Evolutionary conservation across 176 grass and related monocot species (phyloP).

Genomic region (Chloris gayana): DNA sequence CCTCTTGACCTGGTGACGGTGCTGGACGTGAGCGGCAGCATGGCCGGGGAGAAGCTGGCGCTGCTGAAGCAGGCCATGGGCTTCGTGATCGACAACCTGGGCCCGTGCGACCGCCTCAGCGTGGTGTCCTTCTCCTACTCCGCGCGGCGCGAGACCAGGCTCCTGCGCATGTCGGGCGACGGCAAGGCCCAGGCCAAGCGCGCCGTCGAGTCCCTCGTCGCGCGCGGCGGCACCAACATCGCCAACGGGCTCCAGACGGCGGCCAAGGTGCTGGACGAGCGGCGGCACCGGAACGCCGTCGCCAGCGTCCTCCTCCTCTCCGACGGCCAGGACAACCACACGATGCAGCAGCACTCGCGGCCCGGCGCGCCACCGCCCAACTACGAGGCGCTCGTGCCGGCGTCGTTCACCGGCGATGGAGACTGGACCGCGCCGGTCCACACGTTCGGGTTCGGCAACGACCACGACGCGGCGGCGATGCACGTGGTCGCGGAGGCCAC

Average conservation of each 20-base stretch:
- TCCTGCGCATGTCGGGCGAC: slow-evolving; percentile 49
- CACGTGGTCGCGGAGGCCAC: slow-evolving; percentile 57
- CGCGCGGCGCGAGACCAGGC: slow-evolving; percentile 48
- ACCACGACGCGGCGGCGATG: slow-evolving; percentile 76
- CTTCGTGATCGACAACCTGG: slow-evolving; percentile 74
- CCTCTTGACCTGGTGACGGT: slow-evolving; percentile 65
- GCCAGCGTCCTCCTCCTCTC: slow-evolving; percentile 82
- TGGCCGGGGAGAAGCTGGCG: slow-evolving; percentile 44
- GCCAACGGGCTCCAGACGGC: slow-evolving; percentile 56
- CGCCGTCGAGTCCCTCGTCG: slow-evolving; percentile 43
- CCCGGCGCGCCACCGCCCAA: neutral
- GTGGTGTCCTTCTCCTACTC: slow-evolving; percentile 59
- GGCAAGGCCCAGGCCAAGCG: slow-evolving; percentile 24
- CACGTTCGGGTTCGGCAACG: slow-evolving; percentile 78
- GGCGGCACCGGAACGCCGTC: slow-evolving; percentile 57
- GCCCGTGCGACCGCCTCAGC: slow-evolving; percentile 60
- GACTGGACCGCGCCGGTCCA: slow-evolving; percentile 46
- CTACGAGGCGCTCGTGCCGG: slow-evolving; percentile 62
- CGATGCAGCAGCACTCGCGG: neutral
- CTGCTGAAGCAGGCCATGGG: slow-evolving; percentile 70
- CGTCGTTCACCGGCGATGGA: neutral
- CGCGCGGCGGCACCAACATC: slow-evolving; percentile 61
- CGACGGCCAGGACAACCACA: slow-evolving; percentile 69
- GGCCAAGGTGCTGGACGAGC: slow-evolving; percentile 57
- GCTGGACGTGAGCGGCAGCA: slow-evolving; percentile 75